Evolutionary conservation across 306 rosid genomes (phyloP), one percentile per base, ranked within the genome.

Genomic region (Cucurbita pepo): DNA sequence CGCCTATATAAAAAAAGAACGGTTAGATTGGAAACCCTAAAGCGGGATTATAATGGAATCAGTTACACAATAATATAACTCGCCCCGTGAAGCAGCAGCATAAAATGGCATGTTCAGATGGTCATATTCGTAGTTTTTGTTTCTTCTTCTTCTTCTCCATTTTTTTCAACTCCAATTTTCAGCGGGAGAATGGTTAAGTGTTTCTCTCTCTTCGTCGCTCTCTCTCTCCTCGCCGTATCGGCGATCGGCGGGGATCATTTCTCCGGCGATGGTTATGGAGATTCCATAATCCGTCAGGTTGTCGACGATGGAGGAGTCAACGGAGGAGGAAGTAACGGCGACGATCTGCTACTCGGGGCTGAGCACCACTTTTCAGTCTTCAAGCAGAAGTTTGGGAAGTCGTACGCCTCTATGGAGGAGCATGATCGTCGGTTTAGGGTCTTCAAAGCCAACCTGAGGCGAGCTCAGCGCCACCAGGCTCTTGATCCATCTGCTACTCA

Each of bases 401-500:
- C 83, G 57, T 94, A 94, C 72, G 80, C 79, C 1, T 71, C 85
- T 13, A 36, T 69, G 75, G 91, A 88, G 66, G 99, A 94, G 82
- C 99, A 94, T 52, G 87, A 79, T 77, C 81, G 77, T 76, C 80
- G 97, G 75, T 94, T 89, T 76, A 74, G 51, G 12, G 77, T 91
- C 0, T 94, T 94, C 76, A 79, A 79, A 88, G 69, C 82, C 16
- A 94, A 91, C 75, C 25, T 91, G 70, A 87, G 81, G 77, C 90
- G 97, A 2, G 97, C 97, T 6, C 77, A 14, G 53, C 82, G 86
- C 1, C 96, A 94, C 85, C 97, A 91, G 86, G 56, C 37, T 1
- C 37, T 94, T 60, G 99, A 94, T 70, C 96, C 99, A 0, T 85
- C 97, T 6, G 96, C 97, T 11, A 77, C 62, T 47, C 97, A 94